phyloP scores from a whole-genome alignment of 2,329 filamentous ascomycete genomes.

The Clarireedia paspali region DNA sequence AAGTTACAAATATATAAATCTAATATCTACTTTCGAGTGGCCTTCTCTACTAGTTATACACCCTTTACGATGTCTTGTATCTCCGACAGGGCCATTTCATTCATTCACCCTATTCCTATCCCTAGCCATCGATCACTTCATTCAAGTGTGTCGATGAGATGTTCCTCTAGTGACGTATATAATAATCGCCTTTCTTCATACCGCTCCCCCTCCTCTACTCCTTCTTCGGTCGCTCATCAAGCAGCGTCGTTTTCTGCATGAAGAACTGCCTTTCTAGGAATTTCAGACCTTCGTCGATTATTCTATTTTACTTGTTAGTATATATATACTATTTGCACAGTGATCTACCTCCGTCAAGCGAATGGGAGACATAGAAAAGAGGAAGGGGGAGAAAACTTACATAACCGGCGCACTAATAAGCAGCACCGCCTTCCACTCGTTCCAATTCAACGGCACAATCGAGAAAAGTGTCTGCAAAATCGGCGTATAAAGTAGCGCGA shows the following conservation, averaged over 20 bases:
- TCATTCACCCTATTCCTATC: no score
- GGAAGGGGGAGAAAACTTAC: slow-evolving; percentile 45
- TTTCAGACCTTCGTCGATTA: slow-evolving; percentile 63
- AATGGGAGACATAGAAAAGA: background rate
- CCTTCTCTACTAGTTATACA: slow-evolving; percentile 21
- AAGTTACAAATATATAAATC: slow-evolving; percentile 13
- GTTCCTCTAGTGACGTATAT: no score
- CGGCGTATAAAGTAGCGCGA: slow-evolving; percentile 85
- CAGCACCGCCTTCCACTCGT: slow-evolving; percentile 89
- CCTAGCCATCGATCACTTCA: no score
- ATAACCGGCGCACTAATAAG: slow-evolving; percentile 86
- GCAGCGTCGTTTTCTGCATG: slow-evolving; percentile 28
- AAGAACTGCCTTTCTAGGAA: slow-evolving; percentile 49
- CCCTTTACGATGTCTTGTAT: background rate
- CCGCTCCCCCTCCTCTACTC: slow-evolving; percentile 17
- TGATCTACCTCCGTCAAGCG: no score
- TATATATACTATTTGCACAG: slow-evolving; percentile 1
- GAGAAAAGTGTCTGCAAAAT: slow-evolving; percentile 84
- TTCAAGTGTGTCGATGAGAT: no score
- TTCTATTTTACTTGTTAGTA: slow-evolving; percentile 29
- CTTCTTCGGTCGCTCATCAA: slow-evolving; percentile 25
- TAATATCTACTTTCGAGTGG: slow-evolving; percentile 16
- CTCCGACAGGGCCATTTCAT: no score
- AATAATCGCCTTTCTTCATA: background rate
- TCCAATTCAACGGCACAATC: slow-evolving; percentile 77